A percentile compares a stretch with the other conserved stretches of the same genome.
Evolutionary conservation across 169 alveolate species (phyloP).

Genomic region (Sarcocystis neurona): DNA sequence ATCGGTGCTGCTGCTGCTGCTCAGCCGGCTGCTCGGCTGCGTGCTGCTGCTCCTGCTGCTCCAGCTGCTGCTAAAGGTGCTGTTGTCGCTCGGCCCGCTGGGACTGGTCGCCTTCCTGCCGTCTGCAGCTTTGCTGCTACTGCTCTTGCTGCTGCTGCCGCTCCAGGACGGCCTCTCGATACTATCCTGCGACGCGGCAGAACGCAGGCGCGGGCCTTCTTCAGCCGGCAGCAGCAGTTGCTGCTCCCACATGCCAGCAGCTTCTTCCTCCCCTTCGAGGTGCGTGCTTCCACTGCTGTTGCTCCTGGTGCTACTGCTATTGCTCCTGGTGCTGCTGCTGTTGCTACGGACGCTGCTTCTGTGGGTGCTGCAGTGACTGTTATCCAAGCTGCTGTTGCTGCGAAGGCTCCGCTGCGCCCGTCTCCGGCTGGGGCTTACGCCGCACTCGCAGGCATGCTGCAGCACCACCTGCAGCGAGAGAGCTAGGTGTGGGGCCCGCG

Average conservation of each 20-base stretch:
- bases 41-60: no score
- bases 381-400: neutral
- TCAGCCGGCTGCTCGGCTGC: no score
- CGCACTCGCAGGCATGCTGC: neutral
- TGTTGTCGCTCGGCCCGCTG: no score
- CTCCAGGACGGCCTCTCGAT: no score
- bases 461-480: neutral
- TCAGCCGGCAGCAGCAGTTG: conserved; percentile 1
- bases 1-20: no score
- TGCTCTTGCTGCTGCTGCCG: no score
- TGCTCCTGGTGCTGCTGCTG: conserved; percentile 4
- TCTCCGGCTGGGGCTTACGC: neutral
- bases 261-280: neutral
- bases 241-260: neutral
- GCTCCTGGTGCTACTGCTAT: neutral
- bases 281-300: neutral
- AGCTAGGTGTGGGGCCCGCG: neutral
- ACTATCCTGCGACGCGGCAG: no score
- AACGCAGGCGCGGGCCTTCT: no score
- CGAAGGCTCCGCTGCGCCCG: conserved; percentile 1
- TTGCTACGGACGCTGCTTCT: neutral
- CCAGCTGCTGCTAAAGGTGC: no score
- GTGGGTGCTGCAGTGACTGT: neutral
- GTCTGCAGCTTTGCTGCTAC: no score
- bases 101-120: no score